Evolutionary conservation across 257 asterid genomes (phyloP), one percentile per base, ranked within the genome.

Genomic region (Solanum paucissectum): DNA sequence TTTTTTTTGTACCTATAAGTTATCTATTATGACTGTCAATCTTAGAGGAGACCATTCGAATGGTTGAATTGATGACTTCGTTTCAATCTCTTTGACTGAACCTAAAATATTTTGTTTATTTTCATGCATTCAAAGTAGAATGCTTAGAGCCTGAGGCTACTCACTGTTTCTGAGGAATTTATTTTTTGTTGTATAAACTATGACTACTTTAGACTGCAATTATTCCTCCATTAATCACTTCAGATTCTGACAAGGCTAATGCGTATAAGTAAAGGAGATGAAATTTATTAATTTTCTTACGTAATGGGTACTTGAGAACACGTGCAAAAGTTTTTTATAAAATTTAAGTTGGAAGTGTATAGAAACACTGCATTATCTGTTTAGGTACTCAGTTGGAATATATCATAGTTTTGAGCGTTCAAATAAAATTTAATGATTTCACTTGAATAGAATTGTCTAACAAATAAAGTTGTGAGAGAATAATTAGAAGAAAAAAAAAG

Each of bases 91-190:
- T 69, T 69, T 1, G 3, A 69, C 3, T 1, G 38, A 69, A 14
- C 75, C 12, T 69, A 69, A 69, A 69, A 69, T 69, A 40, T 76
- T 73, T 46, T 49, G 86, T 49, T 32, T 46, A 81, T 49, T 0
- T 81, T 82, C 68, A 49, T 82, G 69, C 42, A 82, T 82, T 49
- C 69, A 10, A 49, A 49, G 86, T 49, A 49, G 86, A 81, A 81
- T 46, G 68, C 85, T 46, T 16, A 81, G 42, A 18, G 27, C 68
- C 5, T 46, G 20, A 82, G 68, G 42, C 42, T 72, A 33, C 25
- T 55, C 33, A 25, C 23, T 79, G 58, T 42, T n/a, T 77, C 34
- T 42, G 37, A 7, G 37, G 62, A 40, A 7, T 13, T 29, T 33
- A 18, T 6, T 44, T 6, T 33, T 79, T 77, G 10, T 44, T 79